Conservation (phyloP, 2,329 filamentous ascomycete genomes). For the Bisporella sp. region DNA sequence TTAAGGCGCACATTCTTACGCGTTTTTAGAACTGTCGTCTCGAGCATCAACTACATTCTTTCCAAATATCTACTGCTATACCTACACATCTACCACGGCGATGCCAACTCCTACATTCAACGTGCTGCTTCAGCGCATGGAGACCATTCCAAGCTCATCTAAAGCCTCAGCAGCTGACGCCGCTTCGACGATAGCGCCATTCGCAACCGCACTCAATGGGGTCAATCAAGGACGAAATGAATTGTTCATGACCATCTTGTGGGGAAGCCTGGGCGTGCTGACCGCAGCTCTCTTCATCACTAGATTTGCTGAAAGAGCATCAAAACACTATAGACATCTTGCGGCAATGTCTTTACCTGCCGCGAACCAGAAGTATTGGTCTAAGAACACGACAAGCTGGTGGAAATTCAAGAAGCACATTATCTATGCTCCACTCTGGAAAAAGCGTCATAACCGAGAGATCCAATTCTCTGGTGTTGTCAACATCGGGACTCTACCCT, state of each 20-base stretch:
- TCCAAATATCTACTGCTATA: no score
- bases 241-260: conserved; percentile 48
- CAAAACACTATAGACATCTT: conserved; percentile 51
- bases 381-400: conserved; percentile 46
- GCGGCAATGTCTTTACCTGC: conserved; percentile 48
- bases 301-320: conserved; percentile 46
- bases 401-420: conserved; percentile 55
- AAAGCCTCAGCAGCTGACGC: no score
- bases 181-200: conserved; percentile 39
- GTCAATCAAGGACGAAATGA: conserved; percentile 54
- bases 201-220: conserved; percentile 48
- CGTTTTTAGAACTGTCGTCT: no score
- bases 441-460: conserved; percentile 61
- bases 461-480: conserved; percentile 53
- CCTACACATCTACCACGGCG: no score
- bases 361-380: conserved; percentile 53
- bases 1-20: no score
- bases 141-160: no score
- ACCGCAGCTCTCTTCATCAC: conserved; percentile 46
- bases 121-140: no score
- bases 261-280: conserved; percentile 53
- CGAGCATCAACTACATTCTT: no score
- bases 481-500: conserved; percentile 57
- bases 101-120: no score
- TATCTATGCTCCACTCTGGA: conserved; percentile 56